A percentile compares a stretch with the other conserved stretches of the same genome.
Conservation (phyloP, 345 rosid species). For the Cardiospermum halicacabum region DNA sequence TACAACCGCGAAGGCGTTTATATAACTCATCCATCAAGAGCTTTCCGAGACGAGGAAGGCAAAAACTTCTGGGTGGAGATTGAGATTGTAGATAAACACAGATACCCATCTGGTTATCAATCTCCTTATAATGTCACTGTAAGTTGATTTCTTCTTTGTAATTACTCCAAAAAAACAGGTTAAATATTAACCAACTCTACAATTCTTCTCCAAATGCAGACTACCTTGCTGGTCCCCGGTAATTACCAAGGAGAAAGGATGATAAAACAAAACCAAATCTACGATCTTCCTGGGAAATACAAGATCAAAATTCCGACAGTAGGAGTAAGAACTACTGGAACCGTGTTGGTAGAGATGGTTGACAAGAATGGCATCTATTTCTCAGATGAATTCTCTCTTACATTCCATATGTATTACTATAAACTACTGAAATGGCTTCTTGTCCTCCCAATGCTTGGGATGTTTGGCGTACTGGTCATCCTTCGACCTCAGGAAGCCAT, state of each 20-base stretch:
- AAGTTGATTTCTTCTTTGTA: slow-evolving; percentile 27
- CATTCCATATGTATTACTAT: slow-evolving; percentile 97
- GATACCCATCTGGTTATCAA: slow-evolving; percentile 87
- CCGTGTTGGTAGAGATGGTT: slow-evolving; percentile 90
- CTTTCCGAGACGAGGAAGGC: slow-evolving; percentile 98
- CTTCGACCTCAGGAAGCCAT: slow-evolving; percentile 85
- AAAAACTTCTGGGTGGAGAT: slow-evolving; percentile 95
- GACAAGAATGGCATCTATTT: slow-evolving; percentile 88
- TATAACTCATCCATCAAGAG: slow-evolving; percentile 80
- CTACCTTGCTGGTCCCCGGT: slow-evolving; percentile 86
- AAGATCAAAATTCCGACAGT: slow-evolving; percentile 81
- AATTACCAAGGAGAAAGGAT: slow-evolving; percentile 90
- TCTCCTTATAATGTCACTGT: slow-evolving; percentile 95
- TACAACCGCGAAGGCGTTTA: slow-evolving; percentile 77
- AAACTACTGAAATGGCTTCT: slow-evolving; percentile 96
- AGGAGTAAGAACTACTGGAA: slow-evolving; percentile 88
- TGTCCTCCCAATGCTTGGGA: slow-evolving; percentile 94
- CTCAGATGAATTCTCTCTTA: slow-evolving; percentile 93
- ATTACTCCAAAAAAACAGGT: background rate
- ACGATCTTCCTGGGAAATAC: slow-evolving; percentile 68
- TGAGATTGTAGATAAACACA: slow-evolving; percentile 80
- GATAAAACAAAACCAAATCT: slow-evolving; percentile 63
- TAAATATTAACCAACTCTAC: background rate
- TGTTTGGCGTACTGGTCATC: slow-evolving; percentile 84
- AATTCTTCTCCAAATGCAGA: slow-evolving; percentile 41